A percentile compares a stretch with the other conserved stretches of the same genome.
These are phyloP conservation scores for Pycnococcus provasolii DNA, from an alignment of 139 green algal species.

Conservation along the genomic window DNA sequence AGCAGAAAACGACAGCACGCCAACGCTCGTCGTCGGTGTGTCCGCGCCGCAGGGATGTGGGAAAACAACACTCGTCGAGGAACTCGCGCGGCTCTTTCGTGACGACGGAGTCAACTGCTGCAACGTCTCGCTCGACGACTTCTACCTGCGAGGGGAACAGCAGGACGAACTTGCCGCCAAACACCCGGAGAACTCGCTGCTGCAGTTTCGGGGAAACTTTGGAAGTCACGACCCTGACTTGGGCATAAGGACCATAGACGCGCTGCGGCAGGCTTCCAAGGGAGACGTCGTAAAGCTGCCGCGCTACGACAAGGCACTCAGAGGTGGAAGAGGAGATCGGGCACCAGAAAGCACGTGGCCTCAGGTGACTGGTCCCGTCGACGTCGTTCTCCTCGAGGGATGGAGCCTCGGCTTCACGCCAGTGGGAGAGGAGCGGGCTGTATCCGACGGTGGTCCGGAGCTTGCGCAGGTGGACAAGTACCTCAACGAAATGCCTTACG, in stretches of 20 bases:
- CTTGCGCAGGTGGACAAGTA: slow-evolving; percentile 37
- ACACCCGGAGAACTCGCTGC: slow-evolving; percentile 61
- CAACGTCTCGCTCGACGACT: slow-evolving; percentile 91
- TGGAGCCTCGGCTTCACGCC: slow-evolving; percentile 83
- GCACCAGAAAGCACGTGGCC: slow-evolving; percentile 34
- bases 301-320: slow-evolving; percentile 86
- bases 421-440: slow-evolving; percentile 30
- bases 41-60: slow-evolving; percentile 78
- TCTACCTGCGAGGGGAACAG: slow-evolving; percentile 71
- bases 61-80: slow-evolving; percentile 88
- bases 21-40: slow-evolving; percentile 62
- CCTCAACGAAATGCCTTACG: slow-evolving; percentile 15
- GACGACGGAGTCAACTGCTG: slow-evolving; percentile 43
- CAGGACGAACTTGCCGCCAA: slow-evolving; percentile 37
- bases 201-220: slow-evolving; percentile 45
- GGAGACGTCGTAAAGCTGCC: slow-evolving; percentile 20
- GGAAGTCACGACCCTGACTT: slow-evolving; percentile 74
- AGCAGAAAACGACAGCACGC: neutral
- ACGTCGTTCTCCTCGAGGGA: slow-evolving; percentile 94
- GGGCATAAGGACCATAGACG: slow-evolving; percentile 45
- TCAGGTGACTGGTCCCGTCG: slow-evolving; percentile 51
- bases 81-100: slow-evolving; percentile 70
- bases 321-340: slow-evolving; percentile 68
- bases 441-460: slow-evolving; percentile 37
- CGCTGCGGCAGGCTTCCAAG: slow-evolving; percentile 6